Percentiles rank a stretch among this genome's conserved stretches.
These are phyloP conservation scores for Loxodes magnus DNA, from an alignment of 73 alveolate genomes.

Conservation along the genomic window DNA sequence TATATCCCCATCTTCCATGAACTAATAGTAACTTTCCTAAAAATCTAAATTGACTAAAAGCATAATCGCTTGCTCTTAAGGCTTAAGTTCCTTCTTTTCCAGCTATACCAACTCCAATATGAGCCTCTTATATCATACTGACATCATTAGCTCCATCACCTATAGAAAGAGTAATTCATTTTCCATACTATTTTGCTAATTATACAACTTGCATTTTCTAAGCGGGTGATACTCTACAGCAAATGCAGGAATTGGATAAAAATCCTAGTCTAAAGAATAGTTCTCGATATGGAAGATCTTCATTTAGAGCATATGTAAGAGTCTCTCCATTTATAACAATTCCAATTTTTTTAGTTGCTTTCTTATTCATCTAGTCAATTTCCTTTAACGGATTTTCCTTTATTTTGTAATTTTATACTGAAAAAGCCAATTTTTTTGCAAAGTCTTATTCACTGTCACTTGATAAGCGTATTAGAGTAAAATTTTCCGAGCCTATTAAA, in stretches of 20 bases:
- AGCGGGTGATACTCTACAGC: constrained; percentile 35
- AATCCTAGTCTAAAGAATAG: constrained; percentile 33
- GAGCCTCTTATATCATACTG: constrained; percentile 72
- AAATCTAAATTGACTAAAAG: constrained; percentile 58
- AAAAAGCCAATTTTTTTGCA: constrained; percentile 8
- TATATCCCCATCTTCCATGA: constrained; percentile 91
- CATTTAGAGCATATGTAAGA: constrained; percentile 30
- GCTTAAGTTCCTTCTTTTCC: constrained; percentile 86
- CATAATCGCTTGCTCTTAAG: constrained; percentile 74
- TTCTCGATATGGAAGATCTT: constrained; percentile 1
- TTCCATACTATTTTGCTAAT: constrained; percentile 20
- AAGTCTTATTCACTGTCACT: constrained; percentile 31
- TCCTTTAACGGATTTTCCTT: constrained; percentile 6
- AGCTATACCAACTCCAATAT: constrained; percentile 74
- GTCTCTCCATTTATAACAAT: constrained; percentile 57
- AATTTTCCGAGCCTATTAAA: constrained; percentile 39
- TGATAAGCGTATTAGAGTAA: constrained; percentile 34
- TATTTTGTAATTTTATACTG: constrained; percentile 6
- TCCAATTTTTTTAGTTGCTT: constrained; percentile 18
- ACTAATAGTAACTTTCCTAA: constrained; percentile 66
- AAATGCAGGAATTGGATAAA: constrained; percentile 27
- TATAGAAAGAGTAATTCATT: constrained; percentile 54
- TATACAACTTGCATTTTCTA: constrained; percentile 34
- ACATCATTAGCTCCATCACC: constrained; percentile 85
- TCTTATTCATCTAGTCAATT: constrained; percentile 3